phyloP scores from a whole-genome alignment of 305 asterid species.

The Euphrasia arctica region DNA sequence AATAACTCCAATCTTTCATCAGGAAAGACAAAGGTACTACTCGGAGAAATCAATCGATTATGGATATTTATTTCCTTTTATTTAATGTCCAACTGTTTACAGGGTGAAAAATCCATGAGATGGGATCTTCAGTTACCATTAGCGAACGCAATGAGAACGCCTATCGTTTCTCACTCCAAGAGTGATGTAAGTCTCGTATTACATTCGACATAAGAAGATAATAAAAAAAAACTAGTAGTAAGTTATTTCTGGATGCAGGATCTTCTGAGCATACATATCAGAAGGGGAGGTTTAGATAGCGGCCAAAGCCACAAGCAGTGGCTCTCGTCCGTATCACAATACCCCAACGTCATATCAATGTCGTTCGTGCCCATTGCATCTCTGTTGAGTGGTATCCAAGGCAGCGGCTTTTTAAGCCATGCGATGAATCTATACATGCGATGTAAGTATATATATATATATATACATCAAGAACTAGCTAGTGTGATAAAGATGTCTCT shows the following conservation, averaged over 20 bases:
- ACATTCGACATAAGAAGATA: no score
- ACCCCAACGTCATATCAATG: slow-evolving; percentile 90
- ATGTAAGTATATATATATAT: slow-evolving; percentile 51
- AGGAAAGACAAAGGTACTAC: slow-evolving; percentile 67
- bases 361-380: slow-evolving; percentile 90
- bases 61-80: no score
- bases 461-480: no score
- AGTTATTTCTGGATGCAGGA: slow-evolving; percentile 52
- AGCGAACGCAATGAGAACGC: slow-evolving; percentile 54
- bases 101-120: slow-evolving; percentile 53
- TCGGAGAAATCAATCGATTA: no score
- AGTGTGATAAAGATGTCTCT: neutral
- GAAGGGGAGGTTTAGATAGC: slow-evolving; percentile 71
- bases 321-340: slow-evolving; percentile 83
- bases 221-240: no score
- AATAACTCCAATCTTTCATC: slow-evolving; percentile 38
- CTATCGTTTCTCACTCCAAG: slow-evolving; percentile 69
- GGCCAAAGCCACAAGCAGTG: slow-evolving; percentile 86
- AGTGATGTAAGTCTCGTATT: slow-evolving; percentile 45
- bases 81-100: slow-evolving; percentile 23
- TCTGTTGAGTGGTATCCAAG: slow-evolving; percentile 73
- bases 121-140: slow-evolving; percentile 71
- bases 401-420: slow-evolving; percentile 86
- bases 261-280: slow-evolving; percentile 59
- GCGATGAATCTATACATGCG: slow-evolving; percentile 88